Evolutionary conservation across 176 grass and related monocot genomes (phyloP), one percentile per base, ranked within the genome.

Genomic region (Phoenix dactylifera): DNA sequence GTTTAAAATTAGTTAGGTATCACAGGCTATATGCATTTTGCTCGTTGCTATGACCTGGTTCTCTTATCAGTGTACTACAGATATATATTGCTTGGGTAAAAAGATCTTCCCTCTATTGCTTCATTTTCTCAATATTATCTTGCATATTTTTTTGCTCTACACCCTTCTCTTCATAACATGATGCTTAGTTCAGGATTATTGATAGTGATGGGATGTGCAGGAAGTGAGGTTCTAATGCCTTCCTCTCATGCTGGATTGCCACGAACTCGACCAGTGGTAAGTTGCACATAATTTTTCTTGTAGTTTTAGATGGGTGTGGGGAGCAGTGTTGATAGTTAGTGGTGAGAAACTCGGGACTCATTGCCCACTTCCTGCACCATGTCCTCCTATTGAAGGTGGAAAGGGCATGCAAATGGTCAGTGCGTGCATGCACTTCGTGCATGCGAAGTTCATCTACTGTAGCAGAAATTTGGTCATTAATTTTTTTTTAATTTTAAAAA

Each of bases 11-110:
- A 67, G 54, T 75, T 58, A 54, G 59, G 56, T 57, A 32, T 58
- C 50, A 66, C 60, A 50, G 26, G 77, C 63, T 44, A 44, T 67
- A 32, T 80, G 56, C 56, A 62, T 73, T 79, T 79, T 79, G 67
- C 35, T 18, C 26, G 6, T 67, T 68, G 64, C 76, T 55, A 60
- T 73, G 55, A 68, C 55, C 67, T 73, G 54, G 17, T 54, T 55
- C 62, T 66, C 35, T 44, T 49, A 49, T 67, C 68, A 28, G 25
- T 80, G 62, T 80, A 73, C 65, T 4, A 73, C 62, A 72, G 6
- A 71, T 26, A 66, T 57, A 71, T 25, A 66, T 58, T 72, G 50
- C 30, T 52, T 32, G 23, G 65, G 26, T 60, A 49, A 44, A 26
- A 10, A 75, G 44, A 9, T 26, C 65, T 66, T 49, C 24, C 22